phyloP scores from a whole-genome alignment of 2,329 filamentous ascomycete genomes.

The Hypoxylon sp. region DNA sequence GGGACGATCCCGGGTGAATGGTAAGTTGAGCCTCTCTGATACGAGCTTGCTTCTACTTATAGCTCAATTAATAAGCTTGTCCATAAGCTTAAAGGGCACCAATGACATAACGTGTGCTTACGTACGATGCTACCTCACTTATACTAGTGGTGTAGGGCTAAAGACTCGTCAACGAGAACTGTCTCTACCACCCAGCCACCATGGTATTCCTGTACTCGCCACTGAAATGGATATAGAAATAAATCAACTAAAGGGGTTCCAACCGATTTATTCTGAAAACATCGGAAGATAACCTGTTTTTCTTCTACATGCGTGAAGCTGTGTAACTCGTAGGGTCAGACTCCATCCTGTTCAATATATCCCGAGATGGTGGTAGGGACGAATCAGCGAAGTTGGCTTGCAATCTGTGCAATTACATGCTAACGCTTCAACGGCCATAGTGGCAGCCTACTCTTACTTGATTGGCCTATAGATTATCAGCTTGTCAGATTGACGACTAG shows the following conservation, averaged over 20 bases:
- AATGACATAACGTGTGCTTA: constrained; percentile 5
- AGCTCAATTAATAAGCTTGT: constrained; percentile 18
- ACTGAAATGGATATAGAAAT: not conserved
- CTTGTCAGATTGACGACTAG: not conserved
- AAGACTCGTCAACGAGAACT: not conserved
- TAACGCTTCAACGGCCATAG: not conserved
- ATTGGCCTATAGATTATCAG: not conserved
- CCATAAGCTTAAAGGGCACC: constrained; percentile 10
- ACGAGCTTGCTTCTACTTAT: constrained; percentile 13
- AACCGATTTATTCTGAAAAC: not conserved
- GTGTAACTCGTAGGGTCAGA: not conserved
- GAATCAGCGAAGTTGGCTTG: not conserved
- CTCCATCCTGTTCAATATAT: not conserved
- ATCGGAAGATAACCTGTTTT: not conserved
- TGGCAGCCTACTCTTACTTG: not conserved
- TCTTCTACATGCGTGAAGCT: not conserved
- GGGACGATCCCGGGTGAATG: not conserved
- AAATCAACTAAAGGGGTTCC: not conserved
- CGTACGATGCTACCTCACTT: constrained; percentile 6
- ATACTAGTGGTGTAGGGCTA: not conserved
- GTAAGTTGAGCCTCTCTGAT: not conserved
- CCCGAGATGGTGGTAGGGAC: not conserved
- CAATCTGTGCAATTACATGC: not conserved
- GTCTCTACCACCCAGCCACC: not conserved
- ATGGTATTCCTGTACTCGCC: not conserved